Evolutionary conservation across 805 yeast species (phyloP).

Genomic region (Yamadazyma kitorensis): DNA sequence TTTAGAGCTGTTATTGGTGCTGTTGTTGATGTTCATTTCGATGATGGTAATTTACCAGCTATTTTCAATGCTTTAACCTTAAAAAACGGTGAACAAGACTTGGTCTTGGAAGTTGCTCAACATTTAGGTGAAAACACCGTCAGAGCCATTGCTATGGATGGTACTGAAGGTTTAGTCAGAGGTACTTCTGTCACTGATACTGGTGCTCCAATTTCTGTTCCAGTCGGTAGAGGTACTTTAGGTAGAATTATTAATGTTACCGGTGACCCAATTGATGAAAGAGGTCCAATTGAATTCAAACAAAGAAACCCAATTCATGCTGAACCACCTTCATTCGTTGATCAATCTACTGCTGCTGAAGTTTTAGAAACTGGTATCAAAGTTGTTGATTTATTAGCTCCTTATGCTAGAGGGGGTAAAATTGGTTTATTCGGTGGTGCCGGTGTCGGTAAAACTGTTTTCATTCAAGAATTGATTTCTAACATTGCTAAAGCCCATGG

Average conservation of each 20-base stretch:
- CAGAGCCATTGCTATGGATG: slow-evolving; percentile 99
- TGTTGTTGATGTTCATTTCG: slow-evolving; percentile 98
- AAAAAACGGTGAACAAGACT: slow-evolving; percentile 70
- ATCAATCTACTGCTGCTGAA: slow-evolving; percentile 97
- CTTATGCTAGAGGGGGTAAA: slow-evolving; percentile 99
- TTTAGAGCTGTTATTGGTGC: slow-evolving; percentile 96
- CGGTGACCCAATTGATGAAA: slow-evolving; percentile 99
- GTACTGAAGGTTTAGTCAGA: slow-evolving; percentile 99
- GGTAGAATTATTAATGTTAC: slow-evolving; percentile 98
- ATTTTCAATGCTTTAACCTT: slow-evolving; percentile 95
- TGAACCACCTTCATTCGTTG: slow-evolving; percentile 94
- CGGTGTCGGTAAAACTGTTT: slow-evolving; percentile 99
- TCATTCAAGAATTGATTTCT: slow-evolving; percentile 99
- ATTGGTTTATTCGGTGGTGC: slow-evolving; percentile 99
- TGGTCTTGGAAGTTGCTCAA: slow-evolving; percentile 98
- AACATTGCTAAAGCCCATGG: slow-evolving; percentile 99
- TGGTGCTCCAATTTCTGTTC: slow-evolving; percentile 98
- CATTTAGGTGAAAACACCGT: slow-evolving; percentile 99
- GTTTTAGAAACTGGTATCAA: slow-evolving; percentile 99
- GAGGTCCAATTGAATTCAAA: slow-evolving; percentile 95
- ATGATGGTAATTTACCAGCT: slow-evolving; percentile 95
- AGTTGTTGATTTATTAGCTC: slow-evolving; percentile 98
- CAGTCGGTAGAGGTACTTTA: slow-evolving; percentile 98
- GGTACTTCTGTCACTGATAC: slow-evolving; percentile 91
- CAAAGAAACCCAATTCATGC: slow-evolving; percentile 98